These are phyloP conservation scores for Rhodotorula paludigena DNA, from an alignment of 768 basidiomycete species.

Conservation along the genomic window DNA sequence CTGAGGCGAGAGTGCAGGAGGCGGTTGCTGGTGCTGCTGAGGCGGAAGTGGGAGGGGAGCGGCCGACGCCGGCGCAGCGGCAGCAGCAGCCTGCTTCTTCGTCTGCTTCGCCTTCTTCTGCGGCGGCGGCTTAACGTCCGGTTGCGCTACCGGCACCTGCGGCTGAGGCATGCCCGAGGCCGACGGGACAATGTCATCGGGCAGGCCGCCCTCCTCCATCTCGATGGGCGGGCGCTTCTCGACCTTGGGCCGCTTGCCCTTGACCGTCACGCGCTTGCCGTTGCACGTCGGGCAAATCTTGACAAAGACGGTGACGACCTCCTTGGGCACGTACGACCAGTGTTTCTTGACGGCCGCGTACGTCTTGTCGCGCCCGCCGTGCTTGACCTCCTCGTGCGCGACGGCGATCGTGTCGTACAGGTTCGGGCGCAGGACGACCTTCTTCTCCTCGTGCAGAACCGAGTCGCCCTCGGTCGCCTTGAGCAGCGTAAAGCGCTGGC, in stretches of 20 bases:
- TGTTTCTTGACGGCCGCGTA: constrained; percentile 58
- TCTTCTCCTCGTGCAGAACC: constrained; percentile 63
- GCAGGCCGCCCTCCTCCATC: not conserved
- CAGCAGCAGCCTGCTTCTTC: too few relatives aligned
- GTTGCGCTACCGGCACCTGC: too few relatives aligned
- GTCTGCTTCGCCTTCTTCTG: too few relatives aligned
- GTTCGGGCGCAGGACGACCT: constrained; percentile 68
- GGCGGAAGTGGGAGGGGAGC: too few relatives aligned
- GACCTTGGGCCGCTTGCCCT: not conserved
- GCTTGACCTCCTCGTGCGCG: constrained; percentile 60
- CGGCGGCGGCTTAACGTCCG: too few relatives aligned
- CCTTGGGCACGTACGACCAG: constrained; percentile 75
- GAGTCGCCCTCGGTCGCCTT: constrained; percentile 40
- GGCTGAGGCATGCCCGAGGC: too few relatives aligned
- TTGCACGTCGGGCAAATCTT: constrained; percentile 2
- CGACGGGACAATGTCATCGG: too few relatives aligned
- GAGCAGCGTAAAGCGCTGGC: not conserved
- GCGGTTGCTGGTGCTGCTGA: too few relatives aligned
- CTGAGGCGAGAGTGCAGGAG: too few relatives aligned
- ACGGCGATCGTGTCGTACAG: constrained; percentile 68
- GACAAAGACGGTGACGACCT: constrained; percentile 5
- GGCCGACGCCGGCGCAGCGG: too few relatives aligned
- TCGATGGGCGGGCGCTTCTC: not conserved
- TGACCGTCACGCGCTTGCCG: constrained; percentile 3
- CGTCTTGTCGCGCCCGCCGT: constrained; percentile 75